These are phyloP conservation scores for Tricholoma hemisulphureum DNA, from an alignment of 768 basidiomycete species.

Conservation along the genomic window DNA sequence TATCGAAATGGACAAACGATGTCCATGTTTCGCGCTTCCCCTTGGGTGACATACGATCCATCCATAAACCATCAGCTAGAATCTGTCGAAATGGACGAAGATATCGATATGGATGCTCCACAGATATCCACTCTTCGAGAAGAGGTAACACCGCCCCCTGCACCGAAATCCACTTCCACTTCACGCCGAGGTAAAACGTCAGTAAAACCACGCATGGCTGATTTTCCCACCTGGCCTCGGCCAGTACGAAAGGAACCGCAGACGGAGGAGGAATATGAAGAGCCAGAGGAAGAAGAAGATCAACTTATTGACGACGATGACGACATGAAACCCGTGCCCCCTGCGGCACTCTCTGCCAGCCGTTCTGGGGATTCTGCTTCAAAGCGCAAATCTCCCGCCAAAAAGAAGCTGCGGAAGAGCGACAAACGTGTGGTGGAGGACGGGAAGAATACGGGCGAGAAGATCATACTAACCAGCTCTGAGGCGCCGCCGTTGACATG, in stretches of 20 bases:
- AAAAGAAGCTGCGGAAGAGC: constrained; percentile 53
- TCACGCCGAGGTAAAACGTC: constrained; percentile 14
- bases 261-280: constrained; percentile 56
- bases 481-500: constrained; percentile 42
- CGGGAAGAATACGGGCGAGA: constrained; percentile 49
- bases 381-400: constrained; percentile 51
- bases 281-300: constrained; percentile 74
- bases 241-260: constrained; percentile 22
- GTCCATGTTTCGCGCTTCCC: constrained; percentile 60
- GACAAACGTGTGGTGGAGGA: constrained; percentile 45
- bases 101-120: constrained; percentile 74
- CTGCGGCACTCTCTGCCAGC: constrained; percentile 24
- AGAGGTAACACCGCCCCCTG: constrained; percentile 68
- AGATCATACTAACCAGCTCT: constrained; percentile 30
- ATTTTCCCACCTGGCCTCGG: constrained; percentile 16
- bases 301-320: constrained; percentile 75
- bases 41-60: constrained; percentile 59
- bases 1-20: constrained; percentile 20
- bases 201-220: constrained; percentile 9
- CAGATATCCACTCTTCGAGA: constrained; percentile 77
- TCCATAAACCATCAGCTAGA: constrained; percentile 24
- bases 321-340: constrained; percentile 30
- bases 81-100: constrained; percentile 40
- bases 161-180: constrained; percentile 31
- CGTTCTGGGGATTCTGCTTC: constrained; percentile 35